phyloP scores from a whole-genome alignment of 371 early-diverging fungal genomes.

The Coemansia sp. region DNA sequence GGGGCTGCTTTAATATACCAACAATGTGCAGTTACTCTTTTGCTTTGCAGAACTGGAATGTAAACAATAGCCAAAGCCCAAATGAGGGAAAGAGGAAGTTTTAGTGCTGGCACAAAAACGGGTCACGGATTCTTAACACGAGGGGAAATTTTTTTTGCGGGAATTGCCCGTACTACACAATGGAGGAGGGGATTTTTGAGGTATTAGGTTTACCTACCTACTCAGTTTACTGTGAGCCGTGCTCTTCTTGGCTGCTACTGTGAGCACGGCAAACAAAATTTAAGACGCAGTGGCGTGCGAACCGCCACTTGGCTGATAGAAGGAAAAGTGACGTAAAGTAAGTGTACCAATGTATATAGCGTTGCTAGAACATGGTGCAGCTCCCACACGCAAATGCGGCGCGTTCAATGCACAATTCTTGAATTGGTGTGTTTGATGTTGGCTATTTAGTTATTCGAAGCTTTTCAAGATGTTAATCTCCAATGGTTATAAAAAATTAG shows the following conservation, averaged over 20 bases:
- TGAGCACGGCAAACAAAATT: neutral
- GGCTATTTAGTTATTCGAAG: no score
- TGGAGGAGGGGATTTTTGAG: neutral
- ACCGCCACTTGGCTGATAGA: conserved; percentile 10
- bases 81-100: conserved; percentile 1
- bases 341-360: neutral
- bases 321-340: neutral
- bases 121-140: neutral
- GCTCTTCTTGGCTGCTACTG: neutral
- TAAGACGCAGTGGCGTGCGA: conserved; percentile 8
- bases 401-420: no score
- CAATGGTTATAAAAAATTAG: neutral
- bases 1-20: conserved; percentile 1
- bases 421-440: no score
- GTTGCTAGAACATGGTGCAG: neutral
- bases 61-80: neutral
- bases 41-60: neutral
- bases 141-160: neutral
- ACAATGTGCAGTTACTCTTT: conserved; percentile 4
- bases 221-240: conserved; percentile 10
- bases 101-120: neutral
- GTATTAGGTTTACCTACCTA: neutral
- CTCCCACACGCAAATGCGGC: neutral
- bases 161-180: neutral
- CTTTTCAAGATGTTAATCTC: neutral